Conservation (phyloP, 371 early-diverging fungal genomes). For the Smittium culicis region DNA sequence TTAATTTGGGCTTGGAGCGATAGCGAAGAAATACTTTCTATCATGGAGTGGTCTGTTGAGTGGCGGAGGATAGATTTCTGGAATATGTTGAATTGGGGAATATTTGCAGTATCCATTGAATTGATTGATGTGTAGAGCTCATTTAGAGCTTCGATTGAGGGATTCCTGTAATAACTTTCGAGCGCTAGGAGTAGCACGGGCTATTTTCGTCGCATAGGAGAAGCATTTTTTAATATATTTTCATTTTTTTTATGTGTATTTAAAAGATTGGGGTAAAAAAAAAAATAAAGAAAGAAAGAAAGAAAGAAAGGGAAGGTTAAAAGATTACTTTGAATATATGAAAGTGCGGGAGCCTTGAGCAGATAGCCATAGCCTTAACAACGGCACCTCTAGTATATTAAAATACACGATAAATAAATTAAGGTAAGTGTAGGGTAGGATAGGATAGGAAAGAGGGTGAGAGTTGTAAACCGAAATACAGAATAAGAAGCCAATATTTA, state of each 20-base stretch:
- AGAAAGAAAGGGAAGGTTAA: no score
- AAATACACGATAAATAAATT: no score
- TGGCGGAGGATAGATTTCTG: constrained; percentile 65
- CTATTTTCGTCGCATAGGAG: constrained; percentile 26
- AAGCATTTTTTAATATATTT: constrained; percentile 11
- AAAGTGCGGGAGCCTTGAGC: constrained; percentile 71
- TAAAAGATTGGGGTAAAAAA: no score
- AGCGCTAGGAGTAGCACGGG: constrained; percentile 76
- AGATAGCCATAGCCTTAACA: constrained; percentile 89
- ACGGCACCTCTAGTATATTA: constrained; percentile 71
- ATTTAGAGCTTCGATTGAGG: constrained; percentile 55
- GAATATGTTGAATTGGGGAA: constrained; percentile 61
- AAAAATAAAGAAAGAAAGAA: no score
- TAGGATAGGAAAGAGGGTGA: no score
- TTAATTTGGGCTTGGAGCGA: background rate
- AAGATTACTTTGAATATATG: constrained; percentile 70
- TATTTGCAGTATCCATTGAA: constrained; percentile 62
- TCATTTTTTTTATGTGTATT: no score
- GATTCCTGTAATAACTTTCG: constrained; percentile 76
- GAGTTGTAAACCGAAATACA: no score
- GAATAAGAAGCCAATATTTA: no score
- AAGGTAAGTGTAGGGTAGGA: no score
- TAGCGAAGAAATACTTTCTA: constrained; percentile 60
- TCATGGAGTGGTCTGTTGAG: constrained; percentile 64
- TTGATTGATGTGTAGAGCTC: constrained; percentile 70